Evolutionary conservation across 2,329 filamentous ascomycete genomes (phyloP).

Genomic region (Atkinsonella hypoxylon): DNA sequence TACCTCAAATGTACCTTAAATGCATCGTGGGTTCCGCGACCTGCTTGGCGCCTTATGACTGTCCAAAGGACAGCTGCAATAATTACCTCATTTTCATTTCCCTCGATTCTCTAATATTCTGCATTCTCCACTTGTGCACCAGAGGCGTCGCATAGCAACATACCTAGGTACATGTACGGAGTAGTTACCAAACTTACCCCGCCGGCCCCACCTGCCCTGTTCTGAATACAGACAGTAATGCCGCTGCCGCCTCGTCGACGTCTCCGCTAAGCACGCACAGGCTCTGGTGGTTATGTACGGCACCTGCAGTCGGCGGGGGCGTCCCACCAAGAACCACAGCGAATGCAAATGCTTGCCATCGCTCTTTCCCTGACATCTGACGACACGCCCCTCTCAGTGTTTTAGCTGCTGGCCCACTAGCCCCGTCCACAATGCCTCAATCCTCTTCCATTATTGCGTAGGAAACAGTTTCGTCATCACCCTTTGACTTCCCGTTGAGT

Average conservation of each 20-base stretch:
- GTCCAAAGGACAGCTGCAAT: too few species aligned
- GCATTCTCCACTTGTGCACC: background rate
- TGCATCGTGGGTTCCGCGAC: too few species aligned
- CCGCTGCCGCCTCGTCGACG: background rate
- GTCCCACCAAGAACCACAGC: background rate
- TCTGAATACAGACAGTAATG: background rate
- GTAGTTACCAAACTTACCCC: too few species aligned
- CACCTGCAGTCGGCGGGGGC: background rate
- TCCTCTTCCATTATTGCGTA: too few species aligned
- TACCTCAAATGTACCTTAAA: too few species aligned
- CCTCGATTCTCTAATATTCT: background rate
- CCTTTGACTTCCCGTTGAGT: background rate
- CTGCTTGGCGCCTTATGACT: too few species aligned
- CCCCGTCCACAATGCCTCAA: too few species aligned
- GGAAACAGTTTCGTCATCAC: constrained; percentile 6
- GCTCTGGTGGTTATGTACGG: background rate
- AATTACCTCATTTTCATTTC: too few species aligned
- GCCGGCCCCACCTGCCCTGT: too few species aligned
- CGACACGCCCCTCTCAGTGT: background rate
- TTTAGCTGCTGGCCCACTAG: background rate
- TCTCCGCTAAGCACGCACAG: too few species aligned
- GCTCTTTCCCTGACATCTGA: constrained; percentile 1
- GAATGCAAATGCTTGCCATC: background rate
- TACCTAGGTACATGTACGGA: too few species aligned
- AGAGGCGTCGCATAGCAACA: too few species aligned